phyloP scores from a whole-genome alignment of 208 protist genomes.

The Trypanosomatidae sp. region DNA sequence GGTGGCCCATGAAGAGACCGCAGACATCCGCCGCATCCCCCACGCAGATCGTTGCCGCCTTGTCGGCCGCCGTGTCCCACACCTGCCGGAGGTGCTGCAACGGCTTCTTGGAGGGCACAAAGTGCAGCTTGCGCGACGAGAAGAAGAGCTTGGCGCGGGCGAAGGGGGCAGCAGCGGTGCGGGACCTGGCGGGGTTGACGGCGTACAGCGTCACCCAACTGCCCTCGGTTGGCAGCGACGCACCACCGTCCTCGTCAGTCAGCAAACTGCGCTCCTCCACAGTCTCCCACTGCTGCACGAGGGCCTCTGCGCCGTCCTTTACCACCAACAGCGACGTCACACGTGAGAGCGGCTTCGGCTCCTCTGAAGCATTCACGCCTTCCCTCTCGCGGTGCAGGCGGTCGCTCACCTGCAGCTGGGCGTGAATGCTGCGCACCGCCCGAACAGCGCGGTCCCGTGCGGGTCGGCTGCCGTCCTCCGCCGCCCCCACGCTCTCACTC shows the following conservation, averaged over 20 bases:
- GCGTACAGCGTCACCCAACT: slow-evolving; percentile 54
- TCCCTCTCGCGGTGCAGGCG: slow-evolving; percentile 10
- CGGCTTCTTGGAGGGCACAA: slow-evolving; percentile 24
- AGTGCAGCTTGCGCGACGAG: slow-evolving; percentile 50
- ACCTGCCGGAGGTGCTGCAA: slow-evolving; percentile 20
- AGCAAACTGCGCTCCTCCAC: slow-evolving; percentile 22
- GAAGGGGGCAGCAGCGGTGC: slow-evolving; percentile 60
- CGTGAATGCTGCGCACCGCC: slow-evolving; percentile 42
- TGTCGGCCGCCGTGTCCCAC: slow-evolving; percentile 9
- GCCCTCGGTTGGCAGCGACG: slow-evolving; percentile 50
- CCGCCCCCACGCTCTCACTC: background rate
- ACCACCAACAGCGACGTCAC: slow-evolving; percentile 58
- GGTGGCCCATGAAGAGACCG: slow-evolving; percentile 49
- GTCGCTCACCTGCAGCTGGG: slow-evolving; percentile 44
- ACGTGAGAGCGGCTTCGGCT: slow-evolving; percentile 28
- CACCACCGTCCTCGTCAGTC: slow-evolving; percentile 15
- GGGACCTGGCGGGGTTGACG: slow-evolving; percentile 54
- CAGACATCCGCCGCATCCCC: slow-evolving; percentile 49
- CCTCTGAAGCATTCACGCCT: background rate
- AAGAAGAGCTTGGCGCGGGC: slow-evolving; percentile 65
- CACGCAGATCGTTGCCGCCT: slow-evolving; percentile 8
- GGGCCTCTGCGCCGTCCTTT: slow-evolving; percentile 45
- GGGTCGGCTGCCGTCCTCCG: slow-evolving; percentile 8
- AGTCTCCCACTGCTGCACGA: slow-evolving; percentile 77
- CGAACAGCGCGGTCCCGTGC: slow-evolving; percentile 9